These are phyloP conservation scores for Aspergillus sp. DNA, from an alignment of 2,329 filamentous ascomycete genomes.

Conservation along the genomic window DNA sequence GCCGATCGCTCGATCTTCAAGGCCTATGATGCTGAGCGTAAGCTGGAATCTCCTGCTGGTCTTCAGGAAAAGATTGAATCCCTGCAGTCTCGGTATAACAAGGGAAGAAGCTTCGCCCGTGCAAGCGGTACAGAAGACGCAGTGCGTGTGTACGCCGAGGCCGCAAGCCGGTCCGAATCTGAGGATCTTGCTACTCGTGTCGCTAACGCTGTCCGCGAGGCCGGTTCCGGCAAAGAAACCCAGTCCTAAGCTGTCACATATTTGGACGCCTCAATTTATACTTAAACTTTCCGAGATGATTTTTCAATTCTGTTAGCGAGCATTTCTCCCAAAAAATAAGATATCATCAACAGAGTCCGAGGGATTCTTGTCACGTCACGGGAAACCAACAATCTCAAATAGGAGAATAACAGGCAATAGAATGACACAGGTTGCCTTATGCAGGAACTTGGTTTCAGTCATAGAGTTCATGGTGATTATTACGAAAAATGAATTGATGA, in stretches of 20 bases:
- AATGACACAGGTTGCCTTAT: neutral
- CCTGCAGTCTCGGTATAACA: conserved; percentile 83
- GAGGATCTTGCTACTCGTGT: conserved; percentile 87
- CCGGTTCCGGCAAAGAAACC: conserved; percentile 27
- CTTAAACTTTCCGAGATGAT: too few species aligned
- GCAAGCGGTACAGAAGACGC: conserved; percentile 95
- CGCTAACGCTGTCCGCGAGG: conserved; percentile 65
- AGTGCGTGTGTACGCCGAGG: conserved; percentile 92
- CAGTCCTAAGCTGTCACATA: conserved; percentile 2
- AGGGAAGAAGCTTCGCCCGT: conserved; percentile 83
- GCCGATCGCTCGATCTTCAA: conserved; percentile 82
- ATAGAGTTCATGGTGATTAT: neutral
- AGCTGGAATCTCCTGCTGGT: conserved; percentile 71
- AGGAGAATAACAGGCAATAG: neutral
- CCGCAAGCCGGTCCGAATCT: conserved; percentile 80
- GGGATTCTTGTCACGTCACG: neutral
- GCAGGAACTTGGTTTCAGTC: neutral
- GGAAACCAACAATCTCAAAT: neutral
- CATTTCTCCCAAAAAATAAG: too few species aligned
- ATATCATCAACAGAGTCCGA: too few species aligned
- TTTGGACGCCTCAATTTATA: too few species aligned
- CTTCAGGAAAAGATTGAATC: conserved; percentile 83
- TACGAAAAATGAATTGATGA: neutral
- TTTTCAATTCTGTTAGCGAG: too few species aligned
- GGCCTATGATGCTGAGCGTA: conserved; percentile 87